Base-by-base conservation (phyloP, 2,329 filamentous ascomycete species). In the Fusarium subtropicale region DNA sequence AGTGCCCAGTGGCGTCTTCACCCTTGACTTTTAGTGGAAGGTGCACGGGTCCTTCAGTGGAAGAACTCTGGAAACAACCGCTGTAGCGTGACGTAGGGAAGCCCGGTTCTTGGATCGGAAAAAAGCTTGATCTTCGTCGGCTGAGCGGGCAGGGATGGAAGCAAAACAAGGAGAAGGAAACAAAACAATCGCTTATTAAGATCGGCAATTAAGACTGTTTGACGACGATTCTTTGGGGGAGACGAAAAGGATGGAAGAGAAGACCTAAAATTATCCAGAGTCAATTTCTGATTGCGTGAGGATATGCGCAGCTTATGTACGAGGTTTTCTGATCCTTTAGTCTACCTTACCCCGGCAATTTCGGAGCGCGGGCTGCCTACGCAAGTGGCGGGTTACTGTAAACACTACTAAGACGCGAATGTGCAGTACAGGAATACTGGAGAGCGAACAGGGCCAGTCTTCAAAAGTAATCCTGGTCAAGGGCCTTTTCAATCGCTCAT, bases 361-460 rank as follows among this genome's bases (percentile, higher is more conserved):
- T 71, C 68, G 69, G 68, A 60, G 54, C 55, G 41, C 20, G 20
- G 20, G 20, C 48, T 67, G 56, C 68, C 62, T 66, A 70, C 59
- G 71, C 66, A 68, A 57, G 66, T 73, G 71, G 71, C 71, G 68
- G 63, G 53, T 64, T 30, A 28, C 26, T 46, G 34, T 33, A 31
- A 44, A 46, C 60, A 46, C 52, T 44, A 22, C 20, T 22, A 22
- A 50, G 33, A 30, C 39, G 36, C 9, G 26, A 30, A 46, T 6
- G 26, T 30, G 18, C n/a, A 46, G 26, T n/a, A 31, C 13, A 20
- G 42, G 26, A 30, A n/a, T 46, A 31, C 28, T 31, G 44, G n/a
- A 33, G 46, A 54, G 42, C 22, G 20, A 22, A 45, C 33, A 42
- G 39, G 31, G 39, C 22, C 45, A 51, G 46, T 39, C 44, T 52